These are phyloP conservation scores for Neonectria punicea DNA, from an alignment of 2,329 filamentous ascomycete species.

Conservation along the genomic window DNA sequence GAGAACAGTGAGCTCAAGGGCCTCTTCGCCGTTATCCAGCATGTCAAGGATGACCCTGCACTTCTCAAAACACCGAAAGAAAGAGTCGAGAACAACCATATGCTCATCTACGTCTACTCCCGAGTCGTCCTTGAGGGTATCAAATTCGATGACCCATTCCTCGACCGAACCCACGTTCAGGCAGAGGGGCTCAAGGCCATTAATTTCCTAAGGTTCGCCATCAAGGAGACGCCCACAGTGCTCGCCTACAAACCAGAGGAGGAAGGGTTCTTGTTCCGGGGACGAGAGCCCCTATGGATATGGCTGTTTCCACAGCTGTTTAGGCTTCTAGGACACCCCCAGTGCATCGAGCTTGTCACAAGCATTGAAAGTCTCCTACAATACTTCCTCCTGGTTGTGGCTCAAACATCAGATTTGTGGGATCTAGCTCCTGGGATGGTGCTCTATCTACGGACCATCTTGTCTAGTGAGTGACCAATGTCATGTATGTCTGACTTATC, in stretches of 20 bases:
- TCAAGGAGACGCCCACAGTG: slow-evolving; percentile 79
- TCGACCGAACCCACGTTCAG: slow-evolving; percentile 63
- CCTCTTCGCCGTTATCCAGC: slow-evolving; percentile 68
- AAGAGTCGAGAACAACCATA: slow-evolving; percentile 80
- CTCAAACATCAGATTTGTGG: slow-evolving; percentile 60
- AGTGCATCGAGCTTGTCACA: slow-evolving; percentile 58
- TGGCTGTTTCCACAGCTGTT: slow-evolving; percentile 72
- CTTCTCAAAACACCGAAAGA: slow-evolving; percentile 71
- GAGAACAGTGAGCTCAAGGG: slow-evolving; percentile 80
- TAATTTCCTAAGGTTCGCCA: slow-evolving; percentile 78
- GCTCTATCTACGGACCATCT: slow-evolving; percentile 60
- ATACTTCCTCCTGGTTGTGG: slow-evolving; percentile 58
- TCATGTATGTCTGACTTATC: neutral
- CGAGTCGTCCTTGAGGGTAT: slow-evolving; percentile 80
- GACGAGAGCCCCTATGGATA: slow-evolving; percentile 71
- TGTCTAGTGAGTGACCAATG: slow-evolving; percentile 54
- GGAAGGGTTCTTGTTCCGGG: slow-evolving; percentile 60
- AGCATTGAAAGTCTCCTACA: slow-evolving; percentile 65
- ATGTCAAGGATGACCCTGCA: slow-evolving; percentile 61
- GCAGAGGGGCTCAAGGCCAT: slow-evolving; percentile 77
- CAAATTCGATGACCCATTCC: slow-evolving; percentile 75
- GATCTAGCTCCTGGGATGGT: slow-evolving; percentile 55
- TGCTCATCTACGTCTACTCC: slow-evolving; percentile 85
- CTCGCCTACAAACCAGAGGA: slow-evolving; percentile 59
- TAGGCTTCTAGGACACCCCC: slow-evolving; percentile 64